Evolutionary conservation across 1,284 basidiomycete species (phyloP), one percentile per base, ranked within the genome.

Genomic region (Austroboletus rostrupii): DNA sequence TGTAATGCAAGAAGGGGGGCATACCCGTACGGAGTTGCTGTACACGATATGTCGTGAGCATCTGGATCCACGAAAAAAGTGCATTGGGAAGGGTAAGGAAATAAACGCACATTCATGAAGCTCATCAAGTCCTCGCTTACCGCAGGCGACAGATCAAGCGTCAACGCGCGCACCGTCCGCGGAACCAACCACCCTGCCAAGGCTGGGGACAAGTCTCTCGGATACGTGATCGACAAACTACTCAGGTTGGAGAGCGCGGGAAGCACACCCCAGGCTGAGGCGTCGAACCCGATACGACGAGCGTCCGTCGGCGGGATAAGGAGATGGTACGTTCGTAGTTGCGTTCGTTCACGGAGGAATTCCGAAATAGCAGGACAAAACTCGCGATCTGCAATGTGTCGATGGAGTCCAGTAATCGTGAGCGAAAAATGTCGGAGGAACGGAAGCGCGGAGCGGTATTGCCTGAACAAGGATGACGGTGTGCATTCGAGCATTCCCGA

Each of bases 121-220:
- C 29, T 26, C 32, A 35, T 63, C 55, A 43, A 62, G 66, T 61
- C 77, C 69, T 56, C 72, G 55, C 44, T 67, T 23, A 65, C 62
- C 14, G 65, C 64, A 11, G 69, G 57, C 12, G 72, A 67, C 29
- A 73, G 68, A 46, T 80, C 76, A 44, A 86, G 63, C 16, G 73
- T 70, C 42, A 87, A 64, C 17, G 81, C 74, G 10, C 67, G 66
- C 1, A 87, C 76, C 32, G 68, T 73, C 13, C 83, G 67, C 3
- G 85, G 85, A 26, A 87, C 73, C 32, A 87, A 68, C 84, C 84
- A 87, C 47, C 78, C 74, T 9, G 83, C 83, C 31, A 87, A 66
- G 0, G 80, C 76, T 0, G 83, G 74, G 1, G 81, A 75, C 31
- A 87, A 67, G 61, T 86, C 84, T 56, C 72, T 70, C 4, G 85